Evolutionary conservation across 768 basidiomycete genomes (phyloP).

Genomic region (Kondoa subrosea): DNA sequence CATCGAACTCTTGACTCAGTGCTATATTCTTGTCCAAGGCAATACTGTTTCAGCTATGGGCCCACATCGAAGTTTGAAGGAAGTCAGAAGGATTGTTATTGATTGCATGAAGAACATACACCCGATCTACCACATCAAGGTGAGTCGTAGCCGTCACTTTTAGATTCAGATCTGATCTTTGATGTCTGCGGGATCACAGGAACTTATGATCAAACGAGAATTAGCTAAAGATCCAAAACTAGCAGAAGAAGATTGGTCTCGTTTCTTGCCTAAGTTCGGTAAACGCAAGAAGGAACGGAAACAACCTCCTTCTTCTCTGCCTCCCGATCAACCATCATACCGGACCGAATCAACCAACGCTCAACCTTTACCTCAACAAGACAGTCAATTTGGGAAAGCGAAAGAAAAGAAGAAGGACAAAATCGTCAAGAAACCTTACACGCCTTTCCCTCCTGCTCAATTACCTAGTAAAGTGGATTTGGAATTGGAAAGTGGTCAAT

Average conservation of each 20-base stretch:
- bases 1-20: conserved; percentile 86
- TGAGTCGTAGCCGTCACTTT: conserved; percentile 31
- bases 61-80: conserved; percentile 81
- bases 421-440: conserved; percentile 54
- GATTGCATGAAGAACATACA: conserved; percentile 99
- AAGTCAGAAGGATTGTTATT: conserved; percentile 84
- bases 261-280: conserved; percentile 90
- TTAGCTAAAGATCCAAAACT: conserved; percentile 95
- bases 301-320: conserved; percentile 2
- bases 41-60: conserved; percentile 98
- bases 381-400: conserved; percentile 60
- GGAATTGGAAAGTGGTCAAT: conserved; percentile 90
- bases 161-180: not conserved
- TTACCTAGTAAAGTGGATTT: conserved; percentile 85
- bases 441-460: conserved; percentile 96
- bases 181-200: conserved; percentile 38
- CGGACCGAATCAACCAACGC: not conserved
- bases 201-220: conserved; percentile 95
- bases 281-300: conserved; percentile 75
- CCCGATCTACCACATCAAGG: conserved; percentile 97
- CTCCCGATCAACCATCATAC: conserved; percentile 7
- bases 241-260: conserved; percentile 84
- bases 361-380: not conserved
- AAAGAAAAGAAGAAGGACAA: conserved; percentile 82
- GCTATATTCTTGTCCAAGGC: conserved; percentile 94